phyloP scores from a whole-genome alignment of 805 yeast species.

The Komagataella ulmi region DNA sequence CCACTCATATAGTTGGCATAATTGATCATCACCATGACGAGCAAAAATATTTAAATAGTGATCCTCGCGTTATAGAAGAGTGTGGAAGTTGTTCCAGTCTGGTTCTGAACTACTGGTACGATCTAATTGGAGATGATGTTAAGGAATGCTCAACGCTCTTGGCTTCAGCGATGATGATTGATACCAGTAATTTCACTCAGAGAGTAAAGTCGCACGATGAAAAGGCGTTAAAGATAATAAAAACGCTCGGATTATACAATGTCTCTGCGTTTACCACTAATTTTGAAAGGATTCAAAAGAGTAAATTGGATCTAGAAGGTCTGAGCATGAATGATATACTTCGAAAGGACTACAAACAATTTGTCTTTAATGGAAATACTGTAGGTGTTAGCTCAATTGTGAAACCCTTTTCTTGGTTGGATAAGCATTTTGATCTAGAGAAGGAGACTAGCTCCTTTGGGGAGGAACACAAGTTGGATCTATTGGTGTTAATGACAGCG shows the following conservation, averaged over 20 bases:
- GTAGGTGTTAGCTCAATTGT: slow-evolving; percentile 75
- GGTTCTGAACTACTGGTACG: slow-evolving; percentile 51
- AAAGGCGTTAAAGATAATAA: slow-evolving; percentile 19
- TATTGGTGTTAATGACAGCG: slow-evolving; percentile 35
- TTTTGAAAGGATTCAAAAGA: slow-evolving; percentile 22
- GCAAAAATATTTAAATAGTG: slow-evolving; percentile 27
- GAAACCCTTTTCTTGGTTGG: slow-evolving; percentile 44
- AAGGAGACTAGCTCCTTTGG: slow-evolving; percentile 12
- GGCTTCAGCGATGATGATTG: slow-evolving; percentile 60
- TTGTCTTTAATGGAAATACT: slow-evolving; percentile 22
- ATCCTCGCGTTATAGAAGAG: slow-evolving; percentile 47
- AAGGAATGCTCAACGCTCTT: slow-evolving; percentile 5
- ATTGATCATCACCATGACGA: slow-evolving; percentile 88
- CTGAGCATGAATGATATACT: slow-evolving; percentile 49
- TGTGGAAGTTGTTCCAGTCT: slow-evolving; percentile 75
- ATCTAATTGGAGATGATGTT: slow-evolving; percentile 7
- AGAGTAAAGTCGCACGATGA: slow-evolving; percentile 53
- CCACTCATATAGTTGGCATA: slow-evolving; percentile 35
- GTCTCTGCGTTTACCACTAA: slow-evolving; percentile 6
- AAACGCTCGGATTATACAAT: slow-evolving; percentile 16
- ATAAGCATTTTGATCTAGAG: slow-evolving; percentile 9
- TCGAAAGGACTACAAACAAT: slow-evolving; percentile 77
- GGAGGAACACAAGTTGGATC: slow-evolving; percentile 20
- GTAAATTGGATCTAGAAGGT: slow-evolving; percentile 53
- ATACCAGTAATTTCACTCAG: slow-evolving; percentile 54